These are phyloP conservation scores for Xylariaceae sp. DNA, from an alignment of 2,329 filamentous ascomycete genomes.

Conservation along the genomic window DNA sequence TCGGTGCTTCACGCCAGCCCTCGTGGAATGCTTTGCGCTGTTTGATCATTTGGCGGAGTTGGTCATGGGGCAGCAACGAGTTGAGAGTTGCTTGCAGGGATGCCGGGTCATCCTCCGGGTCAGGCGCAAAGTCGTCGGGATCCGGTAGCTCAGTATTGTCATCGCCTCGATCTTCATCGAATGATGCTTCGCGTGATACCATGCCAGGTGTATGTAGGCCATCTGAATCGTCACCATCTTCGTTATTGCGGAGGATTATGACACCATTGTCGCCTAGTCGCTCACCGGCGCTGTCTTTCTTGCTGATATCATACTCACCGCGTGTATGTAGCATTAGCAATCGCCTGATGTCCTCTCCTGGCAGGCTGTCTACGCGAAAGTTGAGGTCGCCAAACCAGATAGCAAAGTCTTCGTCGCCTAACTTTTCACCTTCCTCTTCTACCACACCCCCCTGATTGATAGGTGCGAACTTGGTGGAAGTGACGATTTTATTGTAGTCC, in stretches of 20 bases:
- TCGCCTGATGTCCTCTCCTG: slow-evolving; percentile 86
- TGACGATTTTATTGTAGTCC: slow-evolving; percentile 80
- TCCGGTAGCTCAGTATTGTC: slow-evolving; percentile 53
- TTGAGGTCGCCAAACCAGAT: slow-evolving; percentile 98
- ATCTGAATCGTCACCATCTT: slow-evolving; percentile 49
- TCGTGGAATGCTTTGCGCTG: slow-evolving; percentile 82
- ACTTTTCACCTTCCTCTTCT: slow-evolving; percentile 66
- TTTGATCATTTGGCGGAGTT: slow-evolving; percentile 74
- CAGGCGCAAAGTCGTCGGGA: slow-evolving; percentile 67
- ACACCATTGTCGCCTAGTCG: slow-evolving; percentile 52
- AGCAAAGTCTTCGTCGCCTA: slow-evolving; percentile 89
- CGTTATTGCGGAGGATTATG: slow-evolving; percentile 53
- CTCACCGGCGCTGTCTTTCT: slow-evolving; percentile 42
- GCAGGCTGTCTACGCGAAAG: slow-evolving; percentile 85
- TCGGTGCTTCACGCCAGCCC: slow-evolving; percentile 87
- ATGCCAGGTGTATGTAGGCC: slow-evolving; percentile 38
- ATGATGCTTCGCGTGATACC: slow-evolving; percentile 38
- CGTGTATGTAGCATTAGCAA: slow-evolving; percentile 80
- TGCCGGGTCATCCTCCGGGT: slow-evolving; percentile 75
- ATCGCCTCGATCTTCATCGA: slow-evolving; percentile 36
- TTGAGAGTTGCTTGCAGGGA: slow-evolving; percentile 87
- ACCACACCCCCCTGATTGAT: slow-evolving; percentile 67
- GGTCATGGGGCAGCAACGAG: slow-evolving; percentile 87
- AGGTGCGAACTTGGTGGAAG: slow-evolving; percentile 77
- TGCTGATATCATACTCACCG: slow-evolving; percentile 70